A percentile compares a stretch with the other conserved stretches of the same genome.
These are phyloP conservation scores for Themeda triandra DNA, from an alignment of 176 grass and related monocot species.

Conservation along the genomic window DNA sequence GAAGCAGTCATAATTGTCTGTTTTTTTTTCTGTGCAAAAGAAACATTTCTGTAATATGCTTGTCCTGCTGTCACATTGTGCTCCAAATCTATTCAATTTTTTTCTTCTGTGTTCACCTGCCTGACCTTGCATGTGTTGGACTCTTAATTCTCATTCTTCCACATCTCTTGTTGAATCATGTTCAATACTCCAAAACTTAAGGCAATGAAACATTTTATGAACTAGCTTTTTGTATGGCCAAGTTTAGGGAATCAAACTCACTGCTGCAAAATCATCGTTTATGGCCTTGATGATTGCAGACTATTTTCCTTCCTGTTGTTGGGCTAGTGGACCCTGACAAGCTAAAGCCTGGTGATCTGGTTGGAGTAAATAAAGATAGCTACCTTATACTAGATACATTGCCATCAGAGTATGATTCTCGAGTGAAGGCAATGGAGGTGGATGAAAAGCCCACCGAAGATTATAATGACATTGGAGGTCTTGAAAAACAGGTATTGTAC, in stretches of 20 bases:
- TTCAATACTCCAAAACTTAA: neutral
- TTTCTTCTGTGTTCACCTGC: neutral
- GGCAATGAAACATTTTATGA: neutral
- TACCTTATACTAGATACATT: conserved; percentile 86
- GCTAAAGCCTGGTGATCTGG: conserved; percentile 84
- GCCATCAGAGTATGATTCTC: conserved; percentile 85
- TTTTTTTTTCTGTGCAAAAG: neutral
- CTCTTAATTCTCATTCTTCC: neutral
- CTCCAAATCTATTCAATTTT: neutral
- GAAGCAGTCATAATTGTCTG: neutral
- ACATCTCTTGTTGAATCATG: neutral
- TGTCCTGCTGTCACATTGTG: neutral
- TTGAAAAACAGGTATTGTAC: conserved; percentile 76
- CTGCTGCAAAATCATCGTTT: neutral
- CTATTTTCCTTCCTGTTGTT: conserved; percentile 86
- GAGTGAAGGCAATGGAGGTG: conserved; percentile 88
- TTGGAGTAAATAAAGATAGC: conserved; percentile 88
- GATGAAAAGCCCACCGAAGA: conserved; percentile 94
- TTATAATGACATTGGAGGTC: conserved; percentile 94
- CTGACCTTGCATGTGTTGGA: neutral
- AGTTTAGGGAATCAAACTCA: neutral
- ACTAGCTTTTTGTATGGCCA: neutral
- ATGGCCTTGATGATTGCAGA: conserved; percentile 34
- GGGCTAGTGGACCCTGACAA: conserved; percentile 86
- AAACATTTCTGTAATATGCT: neutral